phyloP scores from a whole-genome alignment of 1,284 basidiomycete species.

The Wallemia ichthyophaga region DNA sequence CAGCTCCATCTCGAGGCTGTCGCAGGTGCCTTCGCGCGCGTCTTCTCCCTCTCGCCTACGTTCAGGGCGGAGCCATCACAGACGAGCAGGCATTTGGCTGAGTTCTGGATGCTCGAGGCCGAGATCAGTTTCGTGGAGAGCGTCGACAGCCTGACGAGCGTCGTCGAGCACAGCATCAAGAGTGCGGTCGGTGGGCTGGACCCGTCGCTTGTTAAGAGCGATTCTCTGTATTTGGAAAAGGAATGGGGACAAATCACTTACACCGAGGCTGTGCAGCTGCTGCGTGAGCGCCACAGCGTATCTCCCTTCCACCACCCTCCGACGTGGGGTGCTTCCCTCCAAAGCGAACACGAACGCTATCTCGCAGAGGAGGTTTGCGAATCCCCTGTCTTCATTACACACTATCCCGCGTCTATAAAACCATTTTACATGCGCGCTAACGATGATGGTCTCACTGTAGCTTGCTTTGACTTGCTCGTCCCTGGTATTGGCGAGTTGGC shows the following conservation, averaged over 20 bases:
- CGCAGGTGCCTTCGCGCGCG: constrained; percentile 40
- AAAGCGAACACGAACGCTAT: constrained; percentile 78
- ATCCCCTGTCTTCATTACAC: constrained; percentile 65
- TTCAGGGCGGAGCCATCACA: constrained; percentile 75
- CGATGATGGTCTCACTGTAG: constrained; percentile 30
- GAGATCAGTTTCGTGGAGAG: constrained; percentile 37
- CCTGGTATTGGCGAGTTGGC: constrained; percentile 67
- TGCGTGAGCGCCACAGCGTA: constrained; percentile 20
- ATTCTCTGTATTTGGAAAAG: constrained; percentile 8
- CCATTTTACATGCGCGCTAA: constrained; percentile 76
- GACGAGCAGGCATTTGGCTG: constrained; percentile 72
- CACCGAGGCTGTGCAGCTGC: constrained; percentile 34
- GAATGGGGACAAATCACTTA: constrained; percentile 51
- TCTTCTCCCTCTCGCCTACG: constrained; percentile 67
- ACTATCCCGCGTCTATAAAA: constrained; percentile 56
- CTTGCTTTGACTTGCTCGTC: constrained; percentile 79
- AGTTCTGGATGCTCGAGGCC: constrained; percentile 98
- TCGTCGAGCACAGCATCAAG: constrained; percentile 37
- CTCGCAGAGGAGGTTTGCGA: constrained; percentile 33
- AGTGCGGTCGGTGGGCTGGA: too few species aligned
- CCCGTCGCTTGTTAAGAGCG: too few species aligned
- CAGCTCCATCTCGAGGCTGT: constrained; percentile 86
- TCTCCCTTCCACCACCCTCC: constrained; percentile 26
- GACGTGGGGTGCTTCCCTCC: constrained; percentile 36
- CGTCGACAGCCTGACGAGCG: constrained; percentile 27